Evolutionary conservation across 2,329 filamentous ascomycete genomes (phyloP).

Genomic region (Talaromyces sp.): DNA sequence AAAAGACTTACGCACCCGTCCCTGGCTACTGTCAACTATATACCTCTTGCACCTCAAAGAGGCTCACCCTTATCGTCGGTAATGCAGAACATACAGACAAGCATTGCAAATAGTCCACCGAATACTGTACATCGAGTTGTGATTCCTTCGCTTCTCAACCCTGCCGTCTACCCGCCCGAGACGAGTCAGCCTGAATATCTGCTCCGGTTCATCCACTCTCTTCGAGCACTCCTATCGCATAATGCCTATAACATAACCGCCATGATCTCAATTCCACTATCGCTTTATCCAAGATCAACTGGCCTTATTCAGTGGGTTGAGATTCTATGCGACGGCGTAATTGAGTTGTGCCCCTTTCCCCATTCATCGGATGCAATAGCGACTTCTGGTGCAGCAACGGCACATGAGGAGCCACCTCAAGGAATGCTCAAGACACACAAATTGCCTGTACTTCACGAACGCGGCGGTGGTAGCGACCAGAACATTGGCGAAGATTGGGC

Average conservation of each 20-base stretch:
- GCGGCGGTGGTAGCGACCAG: slow-evolving; percentile 72
- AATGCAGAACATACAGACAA: slow-evolving; percentile 56
- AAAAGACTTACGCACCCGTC: slow-evolving; percentile 61
- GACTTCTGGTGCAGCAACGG: slow-evolving; percentile 54
- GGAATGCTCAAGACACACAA: slow-evolving; percentile 81
- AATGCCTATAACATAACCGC: slow-evolving; percentile 64
- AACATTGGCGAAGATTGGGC: slow-evolving; percentile 80
- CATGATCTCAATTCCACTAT: slow-evolving; percentile 73
- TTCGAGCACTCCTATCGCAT: slow-evolving; percentile 71
- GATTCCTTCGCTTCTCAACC: slow-evolving; percentile 80
- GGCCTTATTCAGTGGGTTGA: slow-evolving; percentile 85
- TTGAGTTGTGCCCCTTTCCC: slow-evolving; percentile 76
- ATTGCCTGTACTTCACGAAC: slow-evolving; percentile 81
- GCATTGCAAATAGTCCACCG: slow-evolving; percentile 56
- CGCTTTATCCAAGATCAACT: slow-evolving; percentile 71
- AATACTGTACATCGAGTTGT: slow-evolving; percentile 73
- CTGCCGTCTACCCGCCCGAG: slow-evolving; percentile 72
- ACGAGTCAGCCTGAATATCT: slow-evolving; percentile 68
- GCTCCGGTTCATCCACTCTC: slow-evolving; percentile 74
- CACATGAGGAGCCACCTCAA: slow-evolving; percentile 72
- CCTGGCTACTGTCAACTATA: slow-evolving; percentile 52
- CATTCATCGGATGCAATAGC: slow-evolving; percentile 53
- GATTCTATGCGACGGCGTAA: slow-evolving; percentile 74
- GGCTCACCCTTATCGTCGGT: slow-evolving; percentile 63
- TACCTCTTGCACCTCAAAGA: slow-evolving; percentile 43